Conservation (phyloP, 805 yeast species). For the Ogataea zsoltii region DNA sequence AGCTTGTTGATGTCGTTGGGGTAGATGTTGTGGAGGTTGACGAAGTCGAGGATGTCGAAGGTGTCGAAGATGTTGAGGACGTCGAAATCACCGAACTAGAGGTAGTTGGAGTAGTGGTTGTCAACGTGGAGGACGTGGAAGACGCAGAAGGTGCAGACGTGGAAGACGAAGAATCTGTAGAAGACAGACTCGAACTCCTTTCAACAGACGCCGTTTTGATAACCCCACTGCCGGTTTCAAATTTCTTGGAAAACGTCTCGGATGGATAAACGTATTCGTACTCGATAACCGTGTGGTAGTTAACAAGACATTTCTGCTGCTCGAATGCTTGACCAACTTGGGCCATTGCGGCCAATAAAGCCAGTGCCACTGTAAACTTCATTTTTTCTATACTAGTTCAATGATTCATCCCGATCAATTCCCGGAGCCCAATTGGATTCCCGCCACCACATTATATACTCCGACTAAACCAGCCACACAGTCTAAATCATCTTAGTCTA, state of each 20-base stretch:
- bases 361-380: constrained; percentile 2
- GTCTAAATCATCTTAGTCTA: neutral
- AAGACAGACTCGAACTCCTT: neutral
- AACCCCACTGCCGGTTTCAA: too few species aligned
- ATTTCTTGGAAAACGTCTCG: neutral
- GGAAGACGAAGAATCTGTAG: neutral
- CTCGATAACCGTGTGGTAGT: constrained; percentile 19
- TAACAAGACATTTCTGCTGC: constrained; percentile 13
- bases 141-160: neutral
- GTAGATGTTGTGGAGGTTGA: constrained; percentile 1
- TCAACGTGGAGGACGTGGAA: constrained; percentile 4
- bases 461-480: constrained; percentile 4
- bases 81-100: constrained; percentile 6
- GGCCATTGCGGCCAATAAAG: constrained; percentile 4
- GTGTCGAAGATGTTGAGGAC: constrained; percentile 3
- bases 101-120: constrained; percentile 16
- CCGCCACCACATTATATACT: constrained; percentile 1
- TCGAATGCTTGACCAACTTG: constrained; percentile 4
- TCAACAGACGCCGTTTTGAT: too few species aligned
- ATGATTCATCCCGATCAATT: neutral
- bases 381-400: neutral
- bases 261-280: constrained; percentile 19
- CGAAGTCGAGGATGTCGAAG: constrained; percentile 6
- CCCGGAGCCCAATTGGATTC: neutral
- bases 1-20: constrained; percentile 9